Evolutionary conservation across 176 grass and related monocot genomes (phyloP).

Genomic region (Avena eriantha): DNA sequence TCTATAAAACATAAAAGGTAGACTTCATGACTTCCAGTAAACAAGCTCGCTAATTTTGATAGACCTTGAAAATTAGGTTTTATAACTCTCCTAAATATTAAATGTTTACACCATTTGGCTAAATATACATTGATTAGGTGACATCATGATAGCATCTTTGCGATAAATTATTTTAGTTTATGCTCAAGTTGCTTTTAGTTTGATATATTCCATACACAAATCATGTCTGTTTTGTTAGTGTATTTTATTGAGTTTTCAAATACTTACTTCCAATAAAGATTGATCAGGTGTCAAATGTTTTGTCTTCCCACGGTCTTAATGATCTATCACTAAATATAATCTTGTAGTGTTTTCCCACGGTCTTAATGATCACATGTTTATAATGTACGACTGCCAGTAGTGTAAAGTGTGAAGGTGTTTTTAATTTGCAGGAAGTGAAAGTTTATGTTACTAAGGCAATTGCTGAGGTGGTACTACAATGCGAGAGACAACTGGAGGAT

Average conservation of each 20-base stretch:
- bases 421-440: not conserved
- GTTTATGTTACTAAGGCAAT: conserved; percentile 6
- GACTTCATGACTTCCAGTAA: not conserved
- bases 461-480: not conserved
- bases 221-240: not conserved
- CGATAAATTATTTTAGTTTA: not conserved
- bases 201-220: not conserved
- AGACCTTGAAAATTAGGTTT: not conserved
- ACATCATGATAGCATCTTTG: not conserved
- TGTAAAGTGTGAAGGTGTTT: not conserved
- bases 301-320: not conserved
- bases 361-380: not conserved
- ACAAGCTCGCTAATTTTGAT: not conserved
- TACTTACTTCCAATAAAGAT: not conserved
- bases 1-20: not conserved
- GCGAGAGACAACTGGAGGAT: not conserved
- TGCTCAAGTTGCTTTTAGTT: not conserved
- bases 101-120: not conserved
- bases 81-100: not conserved
- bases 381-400: not conserved
- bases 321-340: not conserved
- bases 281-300: not conserved
- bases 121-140: not conserved
- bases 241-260: not conserved
- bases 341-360: not conserved